Conservation (phyloP, 1,284 basidiomycete genomes). For the Pseudozyma thailandica region DNA sequence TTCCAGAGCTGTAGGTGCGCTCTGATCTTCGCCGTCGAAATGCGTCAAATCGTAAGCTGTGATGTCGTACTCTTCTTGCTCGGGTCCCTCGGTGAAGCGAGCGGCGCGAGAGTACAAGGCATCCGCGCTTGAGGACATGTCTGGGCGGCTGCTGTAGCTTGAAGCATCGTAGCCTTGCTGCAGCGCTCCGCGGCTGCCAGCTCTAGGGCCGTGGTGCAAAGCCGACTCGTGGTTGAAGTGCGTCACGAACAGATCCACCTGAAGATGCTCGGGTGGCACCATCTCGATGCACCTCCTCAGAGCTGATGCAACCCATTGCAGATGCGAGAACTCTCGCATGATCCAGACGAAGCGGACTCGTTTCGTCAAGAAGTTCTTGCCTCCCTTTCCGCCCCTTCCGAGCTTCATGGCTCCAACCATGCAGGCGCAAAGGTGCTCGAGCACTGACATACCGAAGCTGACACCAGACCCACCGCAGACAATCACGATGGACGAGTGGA, state of each 20-base stretch:
- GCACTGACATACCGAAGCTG: conserved; percentile 78
- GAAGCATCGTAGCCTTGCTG: conserved; percentile 13
- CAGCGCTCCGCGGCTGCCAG: conserved; percentile 7
- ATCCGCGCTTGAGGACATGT: conserved; percentile 12
- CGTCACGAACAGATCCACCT: conserved; percentile 81
- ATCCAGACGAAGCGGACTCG: conserved; percentile 86
- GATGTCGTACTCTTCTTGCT: conserved; percentile 71
- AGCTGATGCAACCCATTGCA: conserved; percentile 82
- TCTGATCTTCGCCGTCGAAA: conserved; percentile 80
- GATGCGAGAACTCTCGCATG: conserved; percentile 81
- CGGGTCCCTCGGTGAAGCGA: conserved; percentile 68
- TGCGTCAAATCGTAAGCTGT: conserved; percentile 79
- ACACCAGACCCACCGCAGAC: conserved; percentile 84
- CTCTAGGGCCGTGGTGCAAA: conserved; percentile 7
- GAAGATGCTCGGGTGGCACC: conserved; percentile 74
- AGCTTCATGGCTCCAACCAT: conserved; percentile 69
- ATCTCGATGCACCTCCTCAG: conserved; percentile 77
- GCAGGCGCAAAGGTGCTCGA: conserved; percentile 78
- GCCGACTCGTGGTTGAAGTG: conserved; percentile 55
- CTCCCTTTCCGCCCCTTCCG: conserved; percentile 58
- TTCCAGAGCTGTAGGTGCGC: conserved; percentile 74
- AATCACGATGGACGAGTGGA: conserved; percentile 75
- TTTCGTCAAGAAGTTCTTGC: conserved; percentile 71
- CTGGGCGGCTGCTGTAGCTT: conserved; percentile 14
- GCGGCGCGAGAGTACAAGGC: conserved; percentile 26